Conservation (phyloP, 768 basidiomycete genomes). For the Tulasnella sp. region DNA sequence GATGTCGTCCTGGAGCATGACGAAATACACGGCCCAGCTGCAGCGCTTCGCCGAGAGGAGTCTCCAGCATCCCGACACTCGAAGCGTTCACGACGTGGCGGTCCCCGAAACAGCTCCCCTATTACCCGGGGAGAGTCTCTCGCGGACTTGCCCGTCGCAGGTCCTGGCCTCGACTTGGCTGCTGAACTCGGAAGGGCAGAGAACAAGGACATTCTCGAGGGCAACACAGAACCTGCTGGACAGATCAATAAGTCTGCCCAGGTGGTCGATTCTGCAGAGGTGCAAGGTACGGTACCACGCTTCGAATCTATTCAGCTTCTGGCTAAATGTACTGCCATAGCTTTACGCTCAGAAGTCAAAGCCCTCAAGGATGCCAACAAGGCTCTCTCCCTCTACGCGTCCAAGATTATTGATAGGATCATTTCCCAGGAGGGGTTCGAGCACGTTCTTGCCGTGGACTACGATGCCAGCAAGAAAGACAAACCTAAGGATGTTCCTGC, state of each 20-base stretch:
- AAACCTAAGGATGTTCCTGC: conserved; percentile 33
- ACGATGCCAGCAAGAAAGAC: conserved; percentile 40
- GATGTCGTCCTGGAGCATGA: conserved; percentile 19
- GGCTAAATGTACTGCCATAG: conserved; percentile 35
- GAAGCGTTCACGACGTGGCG: conserved; percentile 45
- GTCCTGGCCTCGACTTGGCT: conserved; percentile 81
- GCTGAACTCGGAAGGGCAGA: conserved; percentile 88
- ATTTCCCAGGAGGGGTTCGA: conserved; percentile 96
- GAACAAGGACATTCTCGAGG: conserved; percentile 71
- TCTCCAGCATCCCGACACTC: conserved; percentile 36
- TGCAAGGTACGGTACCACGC: conserved; percentile 8
- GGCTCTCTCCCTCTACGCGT: conserved; percentile 87
- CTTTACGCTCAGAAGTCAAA: conserved; percentile 81
- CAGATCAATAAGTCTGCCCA: background rate
- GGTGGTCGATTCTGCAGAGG: background rate
- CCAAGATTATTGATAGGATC: conserved; percentile 96
- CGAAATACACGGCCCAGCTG: conserved; percentile 6
- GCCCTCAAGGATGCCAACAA: conserved; percentile 93
- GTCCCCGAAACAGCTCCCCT: conserved; percentile 35
- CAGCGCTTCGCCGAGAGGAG: conserved; percentile 22
- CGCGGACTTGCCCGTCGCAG: conserved; percentile 78
- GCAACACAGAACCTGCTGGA: conserved; percentile 29
- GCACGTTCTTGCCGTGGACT: conserved; percentile 90
- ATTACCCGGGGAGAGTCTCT: conserved; percentile 63
- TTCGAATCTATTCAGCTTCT: conserved; percentile 23